A percentile compares a stretch with the other conserved stretches of the same genome.
phyloP scores from a whole-genome alignment of 1,139 yeast genomes.

The Lodderomyces metapsilosis region DNA sequence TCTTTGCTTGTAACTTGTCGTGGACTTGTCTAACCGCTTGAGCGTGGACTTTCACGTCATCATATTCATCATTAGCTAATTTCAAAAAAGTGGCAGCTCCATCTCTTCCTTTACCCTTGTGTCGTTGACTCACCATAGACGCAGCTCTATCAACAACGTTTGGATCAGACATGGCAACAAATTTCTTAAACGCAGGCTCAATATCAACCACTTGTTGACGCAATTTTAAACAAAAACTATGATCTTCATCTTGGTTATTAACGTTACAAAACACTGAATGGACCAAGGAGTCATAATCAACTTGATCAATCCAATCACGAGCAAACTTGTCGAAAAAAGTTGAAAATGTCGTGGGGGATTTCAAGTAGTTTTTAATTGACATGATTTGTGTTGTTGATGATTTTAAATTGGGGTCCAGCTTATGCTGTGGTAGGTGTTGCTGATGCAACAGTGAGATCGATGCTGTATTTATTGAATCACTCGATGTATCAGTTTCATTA shows the following conservation, averaged over 20 bases:
- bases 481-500: constrained; percentile 15
- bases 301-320: constrained; percentile 33
- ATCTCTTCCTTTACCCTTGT: too few species aligned
- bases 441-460: neutral
- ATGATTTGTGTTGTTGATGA: constrained; percentile 14
- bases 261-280: constrained; percentile 41
- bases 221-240: constrained; percentile 41
- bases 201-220: constrained; percentile 24
- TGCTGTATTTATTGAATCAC: neutral
- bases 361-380: constrained; percentile 24
- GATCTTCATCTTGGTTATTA: constrained; percentile 16
- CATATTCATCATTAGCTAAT: neutral
- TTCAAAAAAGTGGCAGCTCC: too few species aligned
- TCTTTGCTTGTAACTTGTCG: constrained; percentile 18
- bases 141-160: neutral
- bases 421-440: neutral
- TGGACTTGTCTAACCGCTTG: constrained; percentile 25
- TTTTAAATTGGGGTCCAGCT: neutral
- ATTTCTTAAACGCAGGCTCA: constrained; percentile 29
- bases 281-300: constrained; percentile 31
- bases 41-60: constrained; percentile 11
- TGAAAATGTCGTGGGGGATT: constrained; percentile 20
- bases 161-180: constrained; percentile 3
- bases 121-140: neutral
- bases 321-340: constrained; percentile 44